Evolutionary conservation across 2,329 filamentous ascomycete genomes (phyloP), one percentile per base, ranked within the genome.

Genomic region (Penicillium sp.): DNA sequence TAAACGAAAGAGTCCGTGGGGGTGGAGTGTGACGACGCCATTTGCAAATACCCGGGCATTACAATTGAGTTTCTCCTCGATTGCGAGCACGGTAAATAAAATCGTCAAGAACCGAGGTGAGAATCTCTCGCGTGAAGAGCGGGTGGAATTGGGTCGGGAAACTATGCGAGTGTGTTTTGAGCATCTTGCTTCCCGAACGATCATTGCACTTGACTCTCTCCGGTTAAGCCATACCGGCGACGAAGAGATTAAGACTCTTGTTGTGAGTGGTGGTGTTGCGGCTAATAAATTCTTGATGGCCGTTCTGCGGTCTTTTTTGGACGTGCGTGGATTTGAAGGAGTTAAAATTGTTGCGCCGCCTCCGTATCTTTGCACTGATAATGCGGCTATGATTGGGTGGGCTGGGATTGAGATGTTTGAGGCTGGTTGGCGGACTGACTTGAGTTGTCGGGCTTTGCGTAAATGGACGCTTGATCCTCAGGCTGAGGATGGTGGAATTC

Each of bases 341-440:
- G 69, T 95, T 23, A 63, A 79, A 9, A 70, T 97, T 7, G 73
- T 87, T 24, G 89, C 88, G 49, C 93, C 94, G n/a, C 91, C 91
- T 2, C 72, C 83, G 8, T 78, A 80, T 34, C 79, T 93, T 46
- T 97, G 94, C 68, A 97, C 91, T 0, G 94, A 99, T 66, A 97
- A 99, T 71, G 94, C 94, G 10, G 90, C 91, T 41, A 99, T 99
- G 94, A 92, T 97, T 68, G 93, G 88, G 1, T 97, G 94, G 93
- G 80, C 92, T 1, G 94, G 88, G 0, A 81, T 92, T 59, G 92
- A 97, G 74, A 97, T 99, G 92, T 97, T 83, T 66, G 82, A 89
- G 70, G 84, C 83, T 1, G 92, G 93, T 0, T 92, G 84, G 79
- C 73, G 78, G 52, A 87, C 84, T 7, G 80, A 82, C 17, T 65